Evolutionary conservation across 352 stramenopile genomes (phyloP).

Genomic region (Phytopythium sindhum): DNA sequence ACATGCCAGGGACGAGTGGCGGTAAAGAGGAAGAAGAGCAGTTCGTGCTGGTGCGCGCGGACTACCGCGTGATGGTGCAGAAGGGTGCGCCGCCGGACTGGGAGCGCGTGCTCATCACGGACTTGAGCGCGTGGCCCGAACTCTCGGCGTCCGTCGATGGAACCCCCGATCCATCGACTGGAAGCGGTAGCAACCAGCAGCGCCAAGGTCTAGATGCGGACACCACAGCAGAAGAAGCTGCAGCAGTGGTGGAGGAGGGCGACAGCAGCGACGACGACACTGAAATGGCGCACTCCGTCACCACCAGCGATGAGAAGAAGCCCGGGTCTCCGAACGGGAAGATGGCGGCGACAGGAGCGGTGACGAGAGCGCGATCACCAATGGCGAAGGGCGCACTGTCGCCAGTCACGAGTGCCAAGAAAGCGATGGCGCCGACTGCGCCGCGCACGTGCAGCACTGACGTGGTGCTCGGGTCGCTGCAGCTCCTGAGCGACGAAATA

Average conservation of each 20-base stretch:
- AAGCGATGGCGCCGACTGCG: constrained; percentile 19
- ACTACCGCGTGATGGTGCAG: constrained; percentile 38
- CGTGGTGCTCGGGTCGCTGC: constrained; percentile 43
- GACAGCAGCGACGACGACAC: constrained; percentile 41
- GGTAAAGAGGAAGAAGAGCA: constrained; percentile 11
- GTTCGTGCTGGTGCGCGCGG: constrained; percentile 21
- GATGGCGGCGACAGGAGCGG: neutral
- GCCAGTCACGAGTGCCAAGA: neutral
- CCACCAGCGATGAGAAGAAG: neutral
- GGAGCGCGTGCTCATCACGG: constrained; percentile 48
- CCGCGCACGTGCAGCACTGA: constrained; percentile 58
- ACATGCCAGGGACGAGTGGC: constrained; percentile 2
- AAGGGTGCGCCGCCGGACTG: constrained; percentile 52
- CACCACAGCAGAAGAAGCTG: constrained; percentile 8
- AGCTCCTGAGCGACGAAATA: constrained; percentile 43
- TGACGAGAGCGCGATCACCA: neutral
- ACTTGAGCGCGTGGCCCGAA: constrained; percentile 44
- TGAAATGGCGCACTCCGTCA: neutral
- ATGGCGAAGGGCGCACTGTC: neutral
- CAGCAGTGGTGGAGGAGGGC: constrained; percentile 18
- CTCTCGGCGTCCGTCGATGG: constrained; percentile 10
- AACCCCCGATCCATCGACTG: neutral
- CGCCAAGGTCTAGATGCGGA: neutral
- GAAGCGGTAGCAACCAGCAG: neutral
- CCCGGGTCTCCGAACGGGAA: neutral